phyloP scores from a whole-genome alignment of 2,329 filamentous ascomycete genomes.

The Ambrosiella beaveri region DNA sequence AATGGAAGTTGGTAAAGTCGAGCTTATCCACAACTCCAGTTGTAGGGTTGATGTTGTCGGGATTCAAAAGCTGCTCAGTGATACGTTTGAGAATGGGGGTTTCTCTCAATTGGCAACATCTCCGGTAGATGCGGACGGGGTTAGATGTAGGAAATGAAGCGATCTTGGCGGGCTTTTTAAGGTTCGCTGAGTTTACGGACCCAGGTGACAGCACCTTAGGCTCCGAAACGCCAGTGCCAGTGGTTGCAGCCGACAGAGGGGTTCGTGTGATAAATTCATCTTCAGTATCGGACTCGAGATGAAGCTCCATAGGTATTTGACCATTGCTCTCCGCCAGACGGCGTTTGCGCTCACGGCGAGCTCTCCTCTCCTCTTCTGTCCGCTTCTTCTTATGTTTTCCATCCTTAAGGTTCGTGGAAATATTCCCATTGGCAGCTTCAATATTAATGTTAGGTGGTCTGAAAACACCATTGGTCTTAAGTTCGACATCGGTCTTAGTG shows the following conservation, averaged over 20 bases:
- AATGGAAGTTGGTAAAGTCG: slow-evolving; percentile 67
- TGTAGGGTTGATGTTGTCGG: slow-evolving; percentile 45
- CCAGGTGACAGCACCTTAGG: slow-evolving; percentile 7
- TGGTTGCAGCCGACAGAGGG: not conserved
- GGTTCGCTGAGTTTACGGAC: slow-evolving; percentile 27
- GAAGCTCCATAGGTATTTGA: slow-evolving; percentile 66
- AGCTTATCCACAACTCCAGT: slow-evolving; percentile 67
- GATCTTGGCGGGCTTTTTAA: slow-evolving; percentile 18
- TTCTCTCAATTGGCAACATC: slow-evolving; percentile 87
- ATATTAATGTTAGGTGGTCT: not conserved
- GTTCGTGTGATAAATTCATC: slow-evolving; percentile 12
- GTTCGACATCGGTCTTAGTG: not conserved
- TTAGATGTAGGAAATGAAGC: slow-evolving; percentile 57
- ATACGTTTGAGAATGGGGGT: slow-evolving; percentile 84
- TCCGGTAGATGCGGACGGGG: slow-evolving; percentile 77
- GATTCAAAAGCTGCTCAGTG: slow-evolving; percentile 66
- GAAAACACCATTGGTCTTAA: not conserved
- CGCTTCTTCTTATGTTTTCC: slow-evolving; percentile 61
- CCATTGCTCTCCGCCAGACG: slow-evolving; percentile 78
- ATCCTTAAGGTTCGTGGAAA: slow-evolving; percentile 22
- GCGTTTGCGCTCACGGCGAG: slow-evolving; percentile 76
- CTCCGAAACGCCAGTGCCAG: not conserved
- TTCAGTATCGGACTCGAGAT: slow-evolving; percentile 31
- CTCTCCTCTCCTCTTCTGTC: slow-evolving; percentile 81
- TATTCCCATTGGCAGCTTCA: not conserved